phyloP scores from a whole-genome alignment of 257 asterid species.

The Solanum clarkiae region DNA sequence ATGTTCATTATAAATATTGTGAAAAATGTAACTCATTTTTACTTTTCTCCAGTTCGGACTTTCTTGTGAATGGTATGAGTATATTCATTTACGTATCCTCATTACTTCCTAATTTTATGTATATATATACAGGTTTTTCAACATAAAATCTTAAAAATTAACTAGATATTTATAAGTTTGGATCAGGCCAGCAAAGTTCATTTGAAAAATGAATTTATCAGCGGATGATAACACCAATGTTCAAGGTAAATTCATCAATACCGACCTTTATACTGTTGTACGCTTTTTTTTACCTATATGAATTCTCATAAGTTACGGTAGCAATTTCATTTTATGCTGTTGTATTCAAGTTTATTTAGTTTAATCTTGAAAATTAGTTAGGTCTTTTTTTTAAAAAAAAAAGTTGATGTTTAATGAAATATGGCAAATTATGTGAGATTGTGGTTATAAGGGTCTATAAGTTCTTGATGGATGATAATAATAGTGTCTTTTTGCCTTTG shows the following conservation, averaged over 20 bases:
- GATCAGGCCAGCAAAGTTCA: not conserved
- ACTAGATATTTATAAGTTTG: not conserved
- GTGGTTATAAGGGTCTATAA: too few species aligned
- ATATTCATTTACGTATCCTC: not conserved
- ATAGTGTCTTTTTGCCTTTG: too few species aligned
- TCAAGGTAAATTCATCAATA: not conserved
- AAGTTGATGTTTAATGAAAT: not conserved
- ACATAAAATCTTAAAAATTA: not conserved
- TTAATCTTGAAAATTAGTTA: not conserved
- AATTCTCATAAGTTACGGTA: not conserved
- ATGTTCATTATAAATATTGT: not conserved
- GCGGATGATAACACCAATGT: not conserved
- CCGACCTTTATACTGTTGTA: not conserved
- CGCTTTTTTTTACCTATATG: not conserved
- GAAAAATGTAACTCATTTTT: not conserved
- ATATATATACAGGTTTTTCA: too few species aligned
- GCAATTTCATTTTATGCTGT: not conserved
- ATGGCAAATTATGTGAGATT: not conserved
- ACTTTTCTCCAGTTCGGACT: not conserved
- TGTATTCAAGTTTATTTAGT: not conserved
- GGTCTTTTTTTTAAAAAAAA: not conserved
- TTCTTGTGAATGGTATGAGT: not conserved
- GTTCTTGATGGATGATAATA: too few species aligned
- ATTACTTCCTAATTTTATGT: not conserved
- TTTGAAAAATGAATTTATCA: not conserved